Percentiles rank a stretch among this genome's conserved stretches.
Conservation (phyloP, 2,329 filamentous ascomycete genomes). For the Zymoseptoria passerinii region DNA sequence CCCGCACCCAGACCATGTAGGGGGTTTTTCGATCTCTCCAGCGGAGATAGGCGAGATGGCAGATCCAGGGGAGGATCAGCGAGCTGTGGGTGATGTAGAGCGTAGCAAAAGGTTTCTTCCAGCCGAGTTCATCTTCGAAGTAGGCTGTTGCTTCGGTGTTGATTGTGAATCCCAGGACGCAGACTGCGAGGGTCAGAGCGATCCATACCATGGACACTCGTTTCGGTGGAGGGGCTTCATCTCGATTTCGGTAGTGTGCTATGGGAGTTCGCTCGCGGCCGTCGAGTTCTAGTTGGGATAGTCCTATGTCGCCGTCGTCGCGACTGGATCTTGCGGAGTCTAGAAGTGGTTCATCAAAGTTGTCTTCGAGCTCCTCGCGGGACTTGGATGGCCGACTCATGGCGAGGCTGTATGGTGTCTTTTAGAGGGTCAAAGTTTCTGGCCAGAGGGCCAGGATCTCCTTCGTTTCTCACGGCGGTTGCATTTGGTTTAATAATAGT, state of each 20-base stretch:
- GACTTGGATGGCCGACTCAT: conserved; percentile 10
- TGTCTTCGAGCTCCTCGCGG: conserved; percentile 4
- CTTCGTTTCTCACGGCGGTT: neutral
- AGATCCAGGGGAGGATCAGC: conserved; percentile 26
- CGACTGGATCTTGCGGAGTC: conserved; percentile 12
- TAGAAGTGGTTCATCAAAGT: conserved; percentile 19
- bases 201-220: conserved; percentile 15
- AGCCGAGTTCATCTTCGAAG: conserved; percentile 26
- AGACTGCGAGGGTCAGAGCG: conserved; percentile 18
- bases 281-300: conserved; percentile 8
- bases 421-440: neutral
- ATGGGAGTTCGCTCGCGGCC: conserved; percentile 16
- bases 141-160: conserved; percentile 30
- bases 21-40: conserved; percentile 14
- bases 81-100: conserved; percentile 28
- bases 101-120: conserved; percentile 28
- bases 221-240: conserved; percentile 8
- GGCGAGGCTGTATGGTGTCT: neutral
- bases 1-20: conserved; percentile 22
- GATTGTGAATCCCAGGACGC: conserved; percentile 25
- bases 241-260: conserved; percentile 11
- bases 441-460: neutral
- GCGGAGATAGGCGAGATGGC: conserved; percentile 21
- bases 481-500: neutral
- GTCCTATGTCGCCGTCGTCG: conserved; percentile 13